Conservation (phyloP, 2,329 filamentous ascomycete species). For the Aspergillus fischeri region DNA sequence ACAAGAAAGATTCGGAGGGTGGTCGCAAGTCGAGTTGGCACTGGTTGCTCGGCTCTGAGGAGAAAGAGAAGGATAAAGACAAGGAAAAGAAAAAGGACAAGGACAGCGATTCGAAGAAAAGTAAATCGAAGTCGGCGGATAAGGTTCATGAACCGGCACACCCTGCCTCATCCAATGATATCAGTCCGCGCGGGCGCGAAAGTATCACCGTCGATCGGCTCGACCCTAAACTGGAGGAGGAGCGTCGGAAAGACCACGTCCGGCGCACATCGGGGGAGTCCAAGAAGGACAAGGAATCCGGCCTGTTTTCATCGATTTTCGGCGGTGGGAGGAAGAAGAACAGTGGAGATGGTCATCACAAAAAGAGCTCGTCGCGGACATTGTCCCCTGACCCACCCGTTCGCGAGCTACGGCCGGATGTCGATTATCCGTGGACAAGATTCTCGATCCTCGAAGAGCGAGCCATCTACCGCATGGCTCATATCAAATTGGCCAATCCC, state of each 20-base stretch:
- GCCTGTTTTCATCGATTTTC: conserved; percentile 91
- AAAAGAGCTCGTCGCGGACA: conserved; percentile 69
- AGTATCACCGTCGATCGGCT: conserved; percentile 81
- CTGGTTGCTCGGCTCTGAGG: conserved; percentile 71
- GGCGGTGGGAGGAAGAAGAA: conserved; percentile 83
- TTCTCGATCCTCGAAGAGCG: conserved; percentile 94
- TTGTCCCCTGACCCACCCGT: conserved; percentile 77
- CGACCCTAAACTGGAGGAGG: conserved; percentile 63
- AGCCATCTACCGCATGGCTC: conserved; percentile 97
- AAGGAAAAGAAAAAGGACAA: conserved; percentile 56
- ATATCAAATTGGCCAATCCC: conserved; percentile 98
- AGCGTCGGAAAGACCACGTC: conserved; percentile 71
- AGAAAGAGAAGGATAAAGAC: conserved; percentile 65
- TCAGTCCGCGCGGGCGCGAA: conserved; percentile 60
- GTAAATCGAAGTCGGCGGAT: conserved; percentile 51
- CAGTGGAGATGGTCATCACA: conserved; percentile 68
- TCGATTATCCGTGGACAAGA: conserved; percentile 94
- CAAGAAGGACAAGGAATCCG: conserved; percentile 83
- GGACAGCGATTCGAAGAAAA: conserved; percentile 61
- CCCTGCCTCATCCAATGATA: conserved; percentile 81
- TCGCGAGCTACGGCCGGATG: conserved; percentile 72
- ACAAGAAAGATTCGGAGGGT: conserved; percentile 69
- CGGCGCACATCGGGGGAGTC: conserved; percentile 63
- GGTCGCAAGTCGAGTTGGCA: conserved; percentile 72
- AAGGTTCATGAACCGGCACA: conserved; percentile 70